Evolutionary conservation across 2,329 filamentous ascomycete species (phyloP), one percentile per base, ranked within the genome.

Genomic region (Colletotrichum endophyticum): DNA sequence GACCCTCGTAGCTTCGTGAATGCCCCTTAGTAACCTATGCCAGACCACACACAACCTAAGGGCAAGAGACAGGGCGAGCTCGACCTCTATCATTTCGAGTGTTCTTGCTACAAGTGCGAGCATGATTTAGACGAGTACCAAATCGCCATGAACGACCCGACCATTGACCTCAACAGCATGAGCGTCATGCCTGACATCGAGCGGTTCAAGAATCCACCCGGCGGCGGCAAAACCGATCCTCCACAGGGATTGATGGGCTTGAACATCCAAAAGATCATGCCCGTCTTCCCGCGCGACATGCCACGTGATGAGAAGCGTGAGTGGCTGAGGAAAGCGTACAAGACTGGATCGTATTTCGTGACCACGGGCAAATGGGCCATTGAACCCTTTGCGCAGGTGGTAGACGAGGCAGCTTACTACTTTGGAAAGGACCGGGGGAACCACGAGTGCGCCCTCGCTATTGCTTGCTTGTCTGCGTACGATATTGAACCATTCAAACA

Each of bases 51-150:
- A 4, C 83, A 86, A 62, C 88, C 89, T 7, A 84, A 85, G 30
- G 76, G 83, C 3, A 84, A 84, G 57, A 86, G 91, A 66, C 85
- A 83, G 66, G 78, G 85, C 66, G 85, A 85, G 0, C 84, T 92
- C 8, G 80, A 81, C 28, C 83, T 86, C 13, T 92, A 92, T 79
- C 86, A 88, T 78, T 92, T 92, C 78, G 79, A 83, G 9, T 92
- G 91, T 79, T 77, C 73, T 25, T 92, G 91, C 74, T 80, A 77
- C 15, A 87, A 90, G 36, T 92, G 91, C 80, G 80, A 79, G 13
- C 82, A 87, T 16, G 86, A 92, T 78, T 82, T 92, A 27, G 88
- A 90, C 73, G 85, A 90, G 61, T 92, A 92, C 78, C 85, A 91
- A 73, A 87, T 89, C 36, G 89, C 87, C 80, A 70, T 53, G 70